These are phyloP conservation scores for Melampsora larici-populina DNA, from an alignment of 1,284 basidiomycete species.

Conservation along the genomic window DNA sequence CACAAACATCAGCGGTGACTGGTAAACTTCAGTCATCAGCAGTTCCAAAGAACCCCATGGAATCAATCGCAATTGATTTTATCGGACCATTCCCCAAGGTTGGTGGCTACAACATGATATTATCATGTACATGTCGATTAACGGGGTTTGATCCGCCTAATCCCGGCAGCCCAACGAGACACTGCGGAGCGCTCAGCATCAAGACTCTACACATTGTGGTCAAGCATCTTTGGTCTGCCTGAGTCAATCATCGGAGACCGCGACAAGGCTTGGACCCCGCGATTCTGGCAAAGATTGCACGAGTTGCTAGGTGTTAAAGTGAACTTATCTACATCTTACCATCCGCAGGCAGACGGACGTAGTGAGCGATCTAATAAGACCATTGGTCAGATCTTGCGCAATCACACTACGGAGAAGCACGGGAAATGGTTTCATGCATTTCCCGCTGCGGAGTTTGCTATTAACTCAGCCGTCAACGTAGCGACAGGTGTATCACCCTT, in stretches of 20 bases:
- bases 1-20: not conserved
- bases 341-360: conserved; percentile 11
- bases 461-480: too few relatives aligned
- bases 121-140: too few relatives aligned
- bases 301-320: not conserved
- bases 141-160: not conserved
- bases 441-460: too few relatives aligned
- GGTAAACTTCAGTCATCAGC: not conserved
- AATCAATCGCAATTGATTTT: too few relatives aligned
- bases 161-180: not conserved
- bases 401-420: not conserved
- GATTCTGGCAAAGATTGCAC: conserved; percentile 49
- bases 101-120: too few relatives aligned
- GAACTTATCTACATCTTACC: not conserved
- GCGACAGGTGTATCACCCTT: too few relatives aligned
- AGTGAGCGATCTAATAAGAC: conserved; percentile 17
- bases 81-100: too few relatives aligned
- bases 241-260: not conserved
- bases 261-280: not conserved
- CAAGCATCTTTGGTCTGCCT: not conserved
- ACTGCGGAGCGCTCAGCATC: not conserved
- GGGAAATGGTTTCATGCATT: conserved; percentile 42
- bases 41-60: not conserved
- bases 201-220: not conserved
- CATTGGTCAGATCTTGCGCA: conserved; percentile 48